Conservation (phyloP, 2,329 filamentous ascomycete species). For the Pestalotiopsis fici region DNA sequence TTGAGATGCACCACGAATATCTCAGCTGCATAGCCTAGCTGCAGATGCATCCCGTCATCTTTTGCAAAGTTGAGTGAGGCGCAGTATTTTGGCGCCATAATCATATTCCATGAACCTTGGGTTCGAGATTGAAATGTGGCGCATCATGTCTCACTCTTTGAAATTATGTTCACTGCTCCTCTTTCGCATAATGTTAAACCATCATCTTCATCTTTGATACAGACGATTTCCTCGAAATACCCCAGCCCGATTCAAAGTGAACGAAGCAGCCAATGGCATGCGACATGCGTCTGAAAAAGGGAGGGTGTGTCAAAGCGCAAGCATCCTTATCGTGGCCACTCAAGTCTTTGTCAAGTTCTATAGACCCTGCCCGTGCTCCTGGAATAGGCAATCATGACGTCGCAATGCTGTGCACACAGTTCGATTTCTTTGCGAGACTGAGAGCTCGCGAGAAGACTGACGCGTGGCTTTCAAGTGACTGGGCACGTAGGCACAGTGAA, state of each 20-base stretch:
- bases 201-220: too few relatives aligned
- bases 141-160: too few relatives aligned
- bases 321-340: not conserved
- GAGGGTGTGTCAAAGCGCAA: not conserved
- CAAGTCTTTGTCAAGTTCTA: not conserved
- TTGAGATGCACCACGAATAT: too few relatives aligned
- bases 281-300: not conserved
- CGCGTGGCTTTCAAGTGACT: not conserved
- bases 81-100: too few relatives aligned
- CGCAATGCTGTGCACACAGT: not conserved
- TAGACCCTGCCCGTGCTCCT: not conserved
- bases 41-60: too few relatives aligned
- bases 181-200: too few relatives aligned
- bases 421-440: not conserved
- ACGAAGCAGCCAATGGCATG: not conserved
- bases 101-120: too few relatives aligned
- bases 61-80: too few relatives aligned
- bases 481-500: too few relatives aligned
- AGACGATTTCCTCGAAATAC: not conserved
- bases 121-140: too few relatives aligned
- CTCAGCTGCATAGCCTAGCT: too few relatives aligned
- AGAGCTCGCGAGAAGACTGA: not conserved
- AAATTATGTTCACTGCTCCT: too few relatives aligned
- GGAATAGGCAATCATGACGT: not conserved
- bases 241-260: not conserved